Evolutionary conservation across 169 alveolate species (phyloP).

Genomic region (Theileria equi): DNA sequence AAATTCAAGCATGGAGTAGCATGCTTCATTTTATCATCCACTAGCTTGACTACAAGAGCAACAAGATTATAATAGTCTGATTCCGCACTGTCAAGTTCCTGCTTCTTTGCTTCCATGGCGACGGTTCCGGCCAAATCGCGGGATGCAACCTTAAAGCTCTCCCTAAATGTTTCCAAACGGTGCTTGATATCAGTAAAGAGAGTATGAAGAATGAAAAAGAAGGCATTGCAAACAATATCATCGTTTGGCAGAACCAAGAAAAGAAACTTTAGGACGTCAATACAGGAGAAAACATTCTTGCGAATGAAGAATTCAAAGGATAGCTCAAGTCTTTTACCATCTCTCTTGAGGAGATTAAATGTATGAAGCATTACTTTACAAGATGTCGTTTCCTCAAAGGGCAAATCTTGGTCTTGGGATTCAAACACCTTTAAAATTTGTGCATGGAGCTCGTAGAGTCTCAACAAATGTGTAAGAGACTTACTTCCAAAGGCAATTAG

Average conservation of each 20-base stretch:
- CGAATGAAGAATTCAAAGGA: constrained; percentile 18
- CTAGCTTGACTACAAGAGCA: neutral
- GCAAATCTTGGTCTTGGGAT: constrained; percentile 2
- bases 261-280: constrained; percentile 24
- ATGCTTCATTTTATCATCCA: neutral
- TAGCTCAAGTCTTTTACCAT: constrained; percentile 46
- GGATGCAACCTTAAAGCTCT: constrained; percentile 8
- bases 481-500: constrained; percentile 48
- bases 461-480: constrained; percentile 48
- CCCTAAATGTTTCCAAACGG: constrained; percentile 11
- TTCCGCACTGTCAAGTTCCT: constrained; percentile 15
- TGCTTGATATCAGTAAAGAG: constrained; percentile 13
- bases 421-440: constrained; percentile 31
- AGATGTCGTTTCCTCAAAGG: constrained; percentile 31
- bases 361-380: constrained; percentile 40
- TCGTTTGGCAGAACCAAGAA: constrained; percentile 18
- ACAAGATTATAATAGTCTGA: constrained; percentile 10
- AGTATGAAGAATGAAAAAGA: constrained; percentile 8
- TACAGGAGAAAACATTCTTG: constrained; percentile 9
- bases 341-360: constrained; percentile 15
- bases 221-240: constrained; percentile 39
- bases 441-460: constrained; percentile 46
- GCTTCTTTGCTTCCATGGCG: constrained; percentile 28
- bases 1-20: neutral
- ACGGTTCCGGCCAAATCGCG: constrained; percentile 22